Evolutionary conservation across 1,139 yeast genomes (phyloP), one percentile per base, ranked within the genome.

Genomic region (Eremothecium sinecaudum): DNA sequence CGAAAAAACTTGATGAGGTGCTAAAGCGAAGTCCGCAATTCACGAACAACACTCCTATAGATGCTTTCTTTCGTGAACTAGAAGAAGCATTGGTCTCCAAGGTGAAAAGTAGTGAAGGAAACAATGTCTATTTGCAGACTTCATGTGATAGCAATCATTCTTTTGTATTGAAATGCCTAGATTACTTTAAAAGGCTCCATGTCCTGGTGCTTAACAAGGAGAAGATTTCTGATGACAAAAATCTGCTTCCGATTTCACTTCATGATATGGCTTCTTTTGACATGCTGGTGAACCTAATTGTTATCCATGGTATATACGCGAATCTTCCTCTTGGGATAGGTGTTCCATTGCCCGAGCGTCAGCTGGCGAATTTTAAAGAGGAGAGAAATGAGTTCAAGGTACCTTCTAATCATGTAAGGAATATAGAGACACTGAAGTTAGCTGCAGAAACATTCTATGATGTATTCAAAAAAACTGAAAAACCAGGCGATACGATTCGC

Each of bases 181-280:
- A 39, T 1, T 36, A 47, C 5, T 21, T 51, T 18, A 31, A 40
- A 33, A 35, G 31, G 14, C 33, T 44, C 23, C 39, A 41, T 28
- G 20, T 5, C 4, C 33, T 39, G 17, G 34, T 43, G 3, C n/a
- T 33, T 24, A 35, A 33, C 11, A 39, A 23, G 30, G 44, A 30
- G 24, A 22, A 18, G 7, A 28, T 9, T 4, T 18, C 14, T 13
- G 32, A 35, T 26, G 29, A 45, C 35, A 65, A 5, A 57, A 25
- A 69, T 31, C 53, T 81, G 34, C 69, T 87, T 13, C 64, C 79
- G 5, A 78, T 87, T 11, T 82, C 96, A 0, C 63, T 87, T 8
- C 87, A 83, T 49, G 97, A 87, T 52, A 75, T 87, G 65, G 79
- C 76, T 51, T 70, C 74, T 2, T 72, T 87, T 40, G 78, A 82